Conservation (phyloP, 192 early-diverging fungal species). For the Linnemannia schmuckeri region DNA sequence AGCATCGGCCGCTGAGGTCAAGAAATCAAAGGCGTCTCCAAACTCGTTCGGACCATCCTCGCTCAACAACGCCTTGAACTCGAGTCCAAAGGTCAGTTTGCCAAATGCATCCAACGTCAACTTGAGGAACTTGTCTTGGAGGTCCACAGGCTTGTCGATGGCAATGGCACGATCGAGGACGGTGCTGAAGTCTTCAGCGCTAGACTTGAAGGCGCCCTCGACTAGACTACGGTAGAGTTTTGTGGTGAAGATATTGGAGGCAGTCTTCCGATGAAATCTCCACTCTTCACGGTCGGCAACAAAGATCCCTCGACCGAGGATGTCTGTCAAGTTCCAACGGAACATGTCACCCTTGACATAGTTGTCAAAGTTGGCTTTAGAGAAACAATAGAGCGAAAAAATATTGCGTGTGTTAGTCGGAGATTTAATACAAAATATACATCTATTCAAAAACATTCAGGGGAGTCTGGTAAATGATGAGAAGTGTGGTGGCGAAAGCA, state of each 20-base stretch:
- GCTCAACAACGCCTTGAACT: constrained; percentile 20
- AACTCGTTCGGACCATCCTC: constrained; percentile 40
- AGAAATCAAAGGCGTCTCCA: constrained; percentile 66
- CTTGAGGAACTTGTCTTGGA: constrained; percentile 55
- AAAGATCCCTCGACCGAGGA: constrained; percentile 69
- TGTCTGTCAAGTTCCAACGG: constrained; percentile 22
- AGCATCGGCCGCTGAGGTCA: constrained; percentile 32
- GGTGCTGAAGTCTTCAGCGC: constrained; percentile 4
- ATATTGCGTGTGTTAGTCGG: too few species aligned
- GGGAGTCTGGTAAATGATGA: too few species aligned
- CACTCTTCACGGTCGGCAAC: constrained; percentile 64
- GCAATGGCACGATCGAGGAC: constrained; percentile 8
- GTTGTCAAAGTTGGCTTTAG: constrained; percentile 29
- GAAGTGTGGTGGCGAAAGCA: not conserved
- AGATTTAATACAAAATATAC: too few species aligned
- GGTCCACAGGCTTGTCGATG: constrained; percentile 36
- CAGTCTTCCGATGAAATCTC: constrained; percentile 63
- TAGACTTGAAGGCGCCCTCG: constrained; percentile 18
- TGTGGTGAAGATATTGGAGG: constrained; percentile 40
- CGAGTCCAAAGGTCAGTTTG: constrained; percentile 38
- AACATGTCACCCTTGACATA: constrained; percentile 38
- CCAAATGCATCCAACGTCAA: constrained; percentile 58
- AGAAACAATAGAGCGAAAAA: not conserved
- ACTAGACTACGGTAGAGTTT: constrained; percentile 23
- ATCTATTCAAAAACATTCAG: too few species aligned